These are phyloP conservation scores for Monosporascus ibericus DNA, from an alignment of 2,329 filamentous ascomycete genomes.

Conservation along the genomic window DNA sequence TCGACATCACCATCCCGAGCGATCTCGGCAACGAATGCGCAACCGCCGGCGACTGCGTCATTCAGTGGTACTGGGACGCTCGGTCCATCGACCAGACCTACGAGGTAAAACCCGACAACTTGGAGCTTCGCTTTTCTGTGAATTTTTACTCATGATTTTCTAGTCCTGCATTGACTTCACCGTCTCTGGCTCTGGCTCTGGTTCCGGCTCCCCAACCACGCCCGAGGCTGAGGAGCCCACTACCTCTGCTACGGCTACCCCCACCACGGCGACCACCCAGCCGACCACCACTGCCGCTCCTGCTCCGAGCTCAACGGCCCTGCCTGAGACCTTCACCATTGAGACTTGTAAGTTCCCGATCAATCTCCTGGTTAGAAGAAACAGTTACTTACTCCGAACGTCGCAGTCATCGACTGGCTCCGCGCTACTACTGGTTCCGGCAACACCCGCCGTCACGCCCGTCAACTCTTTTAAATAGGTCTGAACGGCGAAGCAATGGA, in stretches of 20 bases:
- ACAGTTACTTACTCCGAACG: no score
- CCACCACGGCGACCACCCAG: background rate
- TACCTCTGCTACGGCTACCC: no score
- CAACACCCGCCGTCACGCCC: background rate
- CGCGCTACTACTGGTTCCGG: background rate
- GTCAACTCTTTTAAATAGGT: background rate
- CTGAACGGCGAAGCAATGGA: no score
- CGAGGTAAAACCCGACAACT: background rate
- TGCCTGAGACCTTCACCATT: background rate
- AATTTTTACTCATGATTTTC: background rate
- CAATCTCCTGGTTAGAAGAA: no score
- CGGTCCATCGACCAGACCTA: conserved; percentile 23
- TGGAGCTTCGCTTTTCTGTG: background rate
- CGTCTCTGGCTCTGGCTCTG: conserved; percentile 2
- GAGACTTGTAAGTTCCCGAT: background rate
- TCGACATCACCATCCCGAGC: conserved; percentile 47
- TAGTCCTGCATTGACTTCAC: conserved; percentile 7
- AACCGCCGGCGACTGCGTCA: conserved; percentile 39
- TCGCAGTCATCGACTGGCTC: background rate
- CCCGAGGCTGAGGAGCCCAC: background rate
- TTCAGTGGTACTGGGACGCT: conserved; percentile 50
- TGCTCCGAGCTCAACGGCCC: background rate
- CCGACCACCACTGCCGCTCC: background rate
- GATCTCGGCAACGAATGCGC: conserved; percentile 38
- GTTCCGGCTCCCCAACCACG: background rate